A percentile compares a stretch with the other conserved stretches of the same genome.
Evolutionary conservation across 495 filamentous ascomycete genomes (phyloP).

Genomic region (Penicillium pulvis): DNA sequence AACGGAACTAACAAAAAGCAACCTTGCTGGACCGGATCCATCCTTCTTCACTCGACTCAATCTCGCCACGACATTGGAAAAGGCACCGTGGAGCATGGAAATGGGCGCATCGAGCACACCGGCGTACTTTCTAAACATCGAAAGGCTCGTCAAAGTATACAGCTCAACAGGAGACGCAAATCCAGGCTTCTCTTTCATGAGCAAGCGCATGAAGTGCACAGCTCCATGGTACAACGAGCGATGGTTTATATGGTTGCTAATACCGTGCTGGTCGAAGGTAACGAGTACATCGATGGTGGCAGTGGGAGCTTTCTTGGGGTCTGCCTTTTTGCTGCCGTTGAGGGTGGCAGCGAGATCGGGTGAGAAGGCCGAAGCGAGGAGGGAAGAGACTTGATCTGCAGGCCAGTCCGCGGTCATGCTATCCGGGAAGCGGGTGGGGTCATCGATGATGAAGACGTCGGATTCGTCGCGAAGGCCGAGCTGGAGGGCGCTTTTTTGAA

Average conservation of each 20-base stretch:
- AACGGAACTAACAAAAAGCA: slow-evolving; percentile 71
- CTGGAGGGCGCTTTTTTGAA: slow-evolving; percentile 70
- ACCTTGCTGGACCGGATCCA: slow-evolving; percentile 42
- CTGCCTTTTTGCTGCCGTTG: slow-evolving; percentile 23
- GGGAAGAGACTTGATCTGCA: slow-evolving; percentile 61
- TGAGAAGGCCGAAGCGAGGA: slow-evolving; percentile 70
- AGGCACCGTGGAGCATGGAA: slow-evolving; percentile 56
- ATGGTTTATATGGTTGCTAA: slow-evolving; percentile 91
- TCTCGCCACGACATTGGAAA: slow-evolving; percentile 37
- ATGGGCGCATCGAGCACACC: slow-evolving; percentile 71
- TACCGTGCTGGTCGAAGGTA: slow-evolving; percentile 80
- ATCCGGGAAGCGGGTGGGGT: slow-evolving; percentile 75
- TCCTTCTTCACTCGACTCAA: slow-evolving; percentile 35
- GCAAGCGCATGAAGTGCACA: slow-evolving; percentile 61
- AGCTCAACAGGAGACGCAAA: slow-evolving; percentile 75
- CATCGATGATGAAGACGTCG: slow-evolving; percentile 82
- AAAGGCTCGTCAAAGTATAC: slow-evolving; percentile 77
- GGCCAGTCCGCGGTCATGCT: slow-evolving; percentile 81
- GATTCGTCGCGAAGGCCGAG: slow-evolving; percentile 72
- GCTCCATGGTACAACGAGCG: slow-evolving; percentile 83
- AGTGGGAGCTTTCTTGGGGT: slow-evolving; percentile 40
- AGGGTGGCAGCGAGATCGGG: slow-evolving; percentile 51
- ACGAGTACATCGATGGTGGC: slow-evolving; percentile 78
- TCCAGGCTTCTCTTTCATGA: slow-evolving; percentile 64
- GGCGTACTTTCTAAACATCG: slow-evolving; percentile 75